Percentiles rank a stretch among this genome's conserved stretches.
Conservation (phyloP, 805 yeast genomes). For the Sugiyamaella marilandica region DNA sequence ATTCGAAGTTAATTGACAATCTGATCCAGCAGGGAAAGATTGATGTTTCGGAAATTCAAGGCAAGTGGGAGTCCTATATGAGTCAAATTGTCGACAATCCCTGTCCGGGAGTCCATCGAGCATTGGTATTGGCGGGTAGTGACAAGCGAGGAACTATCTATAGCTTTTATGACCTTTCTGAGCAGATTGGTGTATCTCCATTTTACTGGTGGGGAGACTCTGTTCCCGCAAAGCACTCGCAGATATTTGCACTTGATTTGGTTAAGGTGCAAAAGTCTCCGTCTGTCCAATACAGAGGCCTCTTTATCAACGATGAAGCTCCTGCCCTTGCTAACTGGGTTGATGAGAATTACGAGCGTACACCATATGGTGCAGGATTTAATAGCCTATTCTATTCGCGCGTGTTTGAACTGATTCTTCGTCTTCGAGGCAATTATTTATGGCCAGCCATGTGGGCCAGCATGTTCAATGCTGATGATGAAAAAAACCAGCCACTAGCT, state of each 20-base stretch:
- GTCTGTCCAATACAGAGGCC: conserved; percentile 13
- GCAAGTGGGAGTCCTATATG: conserved; percentile 13
- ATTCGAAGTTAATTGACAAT: conserved; percentile 9
- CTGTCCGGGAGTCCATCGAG: conserved; percentile 4
- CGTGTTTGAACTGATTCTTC: conserved; percentile 13
- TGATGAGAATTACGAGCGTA: conserved; percentile 4
- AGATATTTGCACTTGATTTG: conserved; percentile 1
- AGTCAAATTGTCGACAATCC: conserved; percentile 6
- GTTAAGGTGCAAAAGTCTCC: conserved; percentile 9
- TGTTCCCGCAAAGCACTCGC: conserved; percentile 2
- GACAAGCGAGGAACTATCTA: conserved; percentile 14
- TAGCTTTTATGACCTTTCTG: conserved; percentile 11
- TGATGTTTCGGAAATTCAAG: conserved; percentile 3
- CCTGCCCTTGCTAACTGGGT: conserved; percentile 14
- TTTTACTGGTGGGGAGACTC: conserved; percentile 16
- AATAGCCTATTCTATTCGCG: conserved; percentile 7
- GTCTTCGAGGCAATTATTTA: conserved; percentile 12
- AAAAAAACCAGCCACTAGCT: conserved; percentile 7
- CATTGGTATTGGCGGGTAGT: conserved; percentile 15
- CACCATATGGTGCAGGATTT: conserved; percentile 8
- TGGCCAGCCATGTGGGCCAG: conserved; percentile 18
- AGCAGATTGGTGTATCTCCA: conserved; percentile 16
- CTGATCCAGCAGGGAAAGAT: conserved; percentile 10
- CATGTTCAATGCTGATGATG: conserved; percentile 15
- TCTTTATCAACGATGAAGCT: conserved; percentile 15